Percentiles rank a stretch among this genome's conserved stretches.
phyloP scores from a whole-genome alignment of 768 basidiomycete species.

The Leucocoprinus sp. region DNA sequence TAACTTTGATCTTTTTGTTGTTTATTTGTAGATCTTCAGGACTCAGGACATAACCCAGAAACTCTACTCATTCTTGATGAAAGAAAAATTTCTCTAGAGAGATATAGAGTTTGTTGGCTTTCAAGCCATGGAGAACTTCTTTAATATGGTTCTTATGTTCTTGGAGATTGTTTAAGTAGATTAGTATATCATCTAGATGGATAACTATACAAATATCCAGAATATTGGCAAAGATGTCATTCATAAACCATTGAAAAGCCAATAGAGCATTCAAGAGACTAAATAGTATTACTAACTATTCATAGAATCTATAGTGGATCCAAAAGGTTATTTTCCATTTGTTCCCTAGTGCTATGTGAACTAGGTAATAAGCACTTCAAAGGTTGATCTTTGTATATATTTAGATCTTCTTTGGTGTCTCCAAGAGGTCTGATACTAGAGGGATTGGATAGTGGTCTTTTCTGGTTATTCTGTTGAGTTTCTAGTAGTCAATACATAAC shows the following conservation, averaged over 20 bases:
- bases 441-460: slow-evolving; percentile 30
- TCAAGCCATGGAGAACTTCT: slow-evolving; percentile 23
- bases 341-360: slow-evolving; percentile 27
- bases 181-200: slow-evolving; percentile 32
- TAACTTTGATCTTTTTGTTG: slow-evolving; percentile 23
- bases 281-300: slow-evolving; percentile 30
- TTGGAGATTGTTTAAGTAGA: slow-evolving; percentile 22
- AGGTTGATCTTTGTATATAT: slow-evolving; percentile 27
- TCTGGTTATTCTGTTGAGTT: slow-evolving; percentile 23
- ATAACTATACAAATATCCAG: slow-evolving; percentile 23
- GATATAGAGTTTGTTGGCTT: slow-evolving; percentile 18
- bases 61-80: slow-evolving; percentile 22
- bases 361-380: slow-evolving; percentile 23
- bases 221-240: slow-evolving; percentile 25
- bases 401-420: slow-evolving; percentile 16
- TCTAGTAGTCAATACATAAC: slow-evolving; percentile 15
- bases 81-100: slow-evolving; percentile 30
- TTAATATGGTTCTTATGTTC: slow-evolving; percentile 23
- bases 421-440: slow-evolving; percentile 23
- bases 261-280: slow-evolving; percentile 26
- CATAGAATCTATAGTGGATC: slow-evolving; percentile 26
- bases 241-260: slow-evolving; percentile 29
- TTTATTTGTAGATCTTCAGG: slow-evolving; percentile 25
- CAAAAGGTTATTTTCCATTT: slow-evolving; percentile 29
- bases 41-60: slow-evolving; percentile 29